Percentiles rank a stretch among this genome's conserved stretches.
These are phyloP conservation scores for Bryoglossum gracile DNA, from an alignment of 495 filamentous ascomycete species.

Conservation along the genomic window DNA sequence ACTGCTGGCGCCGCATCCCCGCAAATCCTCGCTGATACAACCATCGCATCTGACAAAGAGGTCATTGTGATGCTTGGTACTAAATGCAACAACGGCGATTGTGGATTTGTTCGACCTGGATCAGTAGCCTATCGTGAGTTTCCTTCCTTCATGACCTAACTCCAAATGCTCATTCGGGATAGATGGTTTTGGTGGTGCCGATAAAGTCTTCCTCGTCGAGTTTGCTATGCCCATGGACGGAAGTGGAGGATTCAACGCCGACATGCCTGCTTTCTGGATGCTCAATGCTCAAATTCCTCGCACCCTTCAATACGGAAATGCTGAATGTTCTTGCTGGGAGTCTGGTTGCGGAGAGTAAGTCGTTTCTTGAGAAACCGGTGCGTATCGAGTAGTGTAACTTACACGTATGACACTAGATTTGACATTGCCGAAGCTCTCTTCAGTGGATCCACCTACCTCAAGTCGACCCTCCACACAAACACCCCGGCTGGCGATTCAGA, in stretches of 20 bases:
- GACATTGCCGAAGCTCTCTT: slow-evolving; percentile 62
- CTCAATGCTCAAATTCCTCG: slow-evolving; percentile 63
- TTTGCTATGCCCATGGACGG: slow-evolving; percentile 57
- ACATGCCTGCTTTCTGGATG: slow-evolving; percentile 58
- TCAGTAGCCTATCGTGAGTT: slow-evolving; percentile 55
- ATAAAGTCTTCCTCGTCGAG: slow-evolving; percentile 60
- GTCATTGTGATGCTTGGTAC: slow-evolving; percentile 52
- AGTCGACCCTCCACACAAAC: slow-evolving; percentile 54
- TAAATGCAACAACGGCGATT: slow-evolving; percentile 42
- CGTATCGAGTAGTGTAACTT: not conserved
- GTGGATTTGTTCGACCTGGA: slow-evolving; percentile 50
- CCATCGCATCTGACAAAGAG: slow-evolving; percentile 51
- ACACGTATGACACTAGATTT: slow-evolving; percentile 27
- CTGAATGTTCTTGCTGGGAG: slow-evolving; percentile 58
- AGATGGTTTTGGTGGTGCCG: slow-evolving; percentile 59
- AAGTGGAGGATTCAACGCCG: slow-evolving; percentile 35
- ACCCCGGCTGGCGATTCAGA: slow-evolving; percentile 50
- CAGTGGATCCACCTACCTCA: slow-evolving; percentile 39
- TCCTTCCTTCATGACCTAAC: not conserved
- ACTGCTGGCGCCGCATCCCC: slow-evolving; percentile 40
- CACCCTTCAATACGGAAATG: slow-evolving; percentile 52
- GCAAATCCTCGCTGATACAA: slow-evolving; percentile 41
- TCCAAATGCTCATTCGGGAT: not conserved
- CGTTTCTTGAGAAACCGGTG: not conserved
- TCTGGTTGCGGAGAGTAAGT: slow-evolving; percentile 56